A percentile compares a stretch with the other conserved stretches of the same genome.
Evolutionary conservation across 768 basidiomycete species (phyloP).

Genomic region (Lactifluus rugatus): DNA sequence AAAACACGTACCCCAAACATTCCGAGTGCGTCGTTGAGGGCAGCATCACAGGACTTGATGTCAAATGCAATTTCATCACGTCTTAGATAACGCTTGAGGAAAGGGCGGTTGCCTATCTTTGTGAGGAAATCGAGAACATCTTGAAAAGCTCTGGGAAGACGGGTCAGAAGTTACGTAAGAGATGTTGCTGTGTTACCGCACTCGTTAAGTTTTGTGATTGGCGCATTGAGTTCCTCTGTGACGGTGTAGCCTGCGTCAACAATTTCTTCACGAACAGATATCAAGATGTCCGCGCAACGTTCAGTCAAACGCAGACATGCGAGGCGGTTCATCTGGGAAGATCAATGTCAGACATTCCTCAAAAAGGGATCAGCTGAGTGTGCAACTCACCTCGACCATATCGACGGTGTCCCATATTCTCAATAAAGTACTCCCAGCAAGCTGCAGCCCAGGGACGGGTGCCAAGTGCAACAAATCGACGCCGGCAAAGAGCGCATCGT

Average conservation of each 20-base stretch:
- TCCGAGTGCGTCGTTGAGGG: constrained; percentile 44
- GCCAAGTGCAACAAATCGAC: constrained; percentile 39
- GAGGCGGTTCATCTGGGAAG: constrained; percentile 50
- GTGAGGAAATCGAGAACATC: constrained; percentile 41
- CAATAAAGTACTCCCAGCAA: constrained; percentile 43
- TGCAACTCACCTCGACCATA: constrained; percentile 41
- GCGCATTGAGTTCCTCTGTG: constrained; percentile 38
- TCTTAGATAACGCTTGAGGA: constrained; percentile 69
- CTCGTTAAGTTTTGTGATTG: constrained; percentile 44
- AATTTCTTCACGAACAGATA: constrained; percentile 55
- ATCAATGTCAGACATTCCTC: not conserved
- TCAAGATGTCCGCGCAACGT: constrained; percentile 58
- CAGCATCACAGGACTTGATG: constrained; percentile 42
- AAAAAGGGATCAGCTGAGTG: not conserved
- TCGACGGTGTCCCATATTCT: constrained; percentile 58
- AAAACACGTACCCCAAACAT: constrained; percentile 41
- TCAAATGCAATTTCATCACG: constrained; percentile 55
- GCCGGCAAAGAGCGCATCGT: constrained; percentile 36
- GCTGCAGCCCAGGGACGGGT: constrained; percentile 47
- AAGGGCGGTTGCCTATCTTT: constrained; percentile 56
- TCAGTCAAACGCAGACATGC: constrained; percentile 63
- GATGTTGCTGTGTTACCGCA: constrained; percentile 25
- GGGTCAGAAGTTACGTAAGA: not conserved
- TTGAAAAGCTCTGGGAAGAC: constrained; percentile 31
- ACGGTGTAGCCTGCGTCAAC: constrained; percentile 46